Evolutionary conservation across 768 basidiomycete genomes (phyloP).

Genomic region (Tephrocybe sp.): DNA sequence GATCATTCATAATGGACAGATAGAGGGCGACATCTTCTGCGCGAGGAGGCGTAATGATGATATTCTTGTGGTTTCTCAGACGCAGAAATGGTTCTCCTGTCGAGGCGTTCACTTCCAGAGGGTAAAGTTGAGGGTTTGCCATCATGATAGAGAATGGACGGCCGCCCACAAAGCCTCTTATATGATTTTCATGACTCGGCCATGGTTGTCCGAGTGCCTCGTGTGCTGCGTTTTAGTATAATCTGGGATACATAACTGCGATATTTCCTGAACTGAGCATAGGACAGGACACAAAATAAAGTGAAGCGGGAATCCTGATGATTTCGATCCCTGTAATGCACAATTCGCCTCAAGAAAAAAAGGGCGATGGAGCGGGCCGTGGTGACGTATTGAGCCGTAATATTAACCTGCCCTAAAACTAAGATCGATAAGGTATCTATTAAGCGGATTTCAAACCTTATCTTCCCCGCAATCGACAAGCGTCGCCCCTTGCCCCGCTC

Average conservation of each 20-base stretch:
- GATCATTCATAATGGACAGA: slow-evolving; percentile 49
- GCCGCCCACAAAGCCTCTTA: neutral
- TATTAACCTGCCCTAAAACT: slow-evolving; percentile 39
- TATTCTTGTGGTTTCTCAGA: slow-evolving; percentile 47
- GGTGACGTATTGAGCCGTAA: no score
- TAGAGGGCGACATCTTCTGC: slow-evolving; percentile 22
- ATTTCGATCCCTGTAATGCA: no score
- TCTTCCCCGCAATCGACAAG: slow-evolving; percentile 36
- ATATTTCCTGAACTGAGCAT: no score
- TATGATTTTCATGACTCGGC: neutral
- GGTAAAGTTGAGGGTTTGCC: slow-evolving; percentile 29
- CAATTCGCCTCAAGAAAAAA: no score
- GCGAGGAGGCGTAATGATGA: slow-evolving; percentile 63
- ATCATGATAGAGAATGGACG: slow-evolving; percentile 6
- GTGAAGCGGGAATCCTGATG: no score
- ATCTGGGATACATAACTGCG: no score
- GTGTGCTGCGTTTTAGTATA: no score
- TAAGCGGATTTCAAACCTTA: slow-evolving; percentile 34
- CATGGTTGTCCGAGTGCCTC: neutral
- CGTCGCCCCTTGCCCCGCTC: slow-evolving; percentile 22
- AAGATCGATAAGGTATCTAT: slow-evolving; percentile 42
- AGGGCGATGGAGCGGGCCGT: no score
- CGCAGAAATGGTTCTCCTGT: slow-evolving; percentile 49
- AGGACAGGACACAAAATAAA: no score
- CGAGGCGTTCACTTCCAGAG: slow-evolving; percentile 32